These are phyloP conservation scores for Hyphopichia homilentoma DNA, from an alignment of 805 yeast species.

Conservation along the genomic window DNA sequence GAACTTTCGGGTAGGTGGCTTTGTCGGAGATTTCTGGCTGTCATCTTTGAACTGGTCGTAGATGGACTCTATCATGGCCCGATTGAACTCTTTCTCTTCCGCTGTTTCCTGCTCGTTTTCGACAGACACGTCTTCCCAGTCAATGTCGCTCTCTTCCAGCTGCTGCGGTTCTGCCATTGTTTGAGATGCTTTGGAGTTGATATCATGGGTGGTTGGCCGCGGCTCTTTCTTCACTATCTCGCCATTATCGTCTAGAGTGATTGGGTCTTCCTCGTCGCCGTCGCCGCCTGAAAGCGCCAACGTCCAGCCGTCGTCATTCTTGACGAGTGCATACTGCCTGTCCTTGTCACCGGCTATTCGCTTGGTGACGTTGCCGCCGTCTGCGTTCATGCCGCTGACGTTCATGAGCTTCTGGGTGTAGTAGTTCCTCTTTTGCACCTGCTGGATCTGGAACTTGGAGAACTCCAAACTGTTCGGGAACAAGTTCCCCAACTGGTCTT, in stretches of 20 bases:
- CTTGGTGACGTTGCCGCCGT: conserved; percentile 39
- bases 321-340: conserved; percentile 67
- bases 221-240: conserved; percentile 6
- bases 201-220: not conserved
- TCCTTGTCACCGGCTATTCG: conserved; percentile 84
- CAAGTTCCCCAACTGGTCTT: conserved; percentile 76
- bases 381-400: conserved; percentile 72
- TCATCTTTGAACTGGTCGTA: conserved; percentile 25
- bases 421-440: conserved; percentile 88
- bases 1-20: no score
- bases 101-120: conserved; percentile 23
- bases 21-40: conserved; percentile 4
- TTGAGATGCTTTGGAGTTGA: not conserved
- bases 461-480: conserved; percentile 88
- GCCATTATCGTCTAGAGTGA: conserved; percentile 45
- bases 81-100: conserved; percentile 23
- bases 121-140: conserved; percentile 70
- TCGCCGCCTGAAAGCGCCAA: conserved; percentile 50
- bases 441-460: conserved; percentile 86
- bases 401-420: conserved; percentile 85
- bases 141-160: conserved; percentile 37
- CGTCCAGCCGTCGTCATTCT: conserved; percentile 83
- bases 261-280: conserved; percentile 42
- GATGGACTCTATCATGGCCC: conserved; percentile 33
- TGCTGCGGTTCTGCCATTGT: not conserved